Conservation (phyloP, 768 basidiomycete genomes). For the Psilocybe sp. region DNA sequence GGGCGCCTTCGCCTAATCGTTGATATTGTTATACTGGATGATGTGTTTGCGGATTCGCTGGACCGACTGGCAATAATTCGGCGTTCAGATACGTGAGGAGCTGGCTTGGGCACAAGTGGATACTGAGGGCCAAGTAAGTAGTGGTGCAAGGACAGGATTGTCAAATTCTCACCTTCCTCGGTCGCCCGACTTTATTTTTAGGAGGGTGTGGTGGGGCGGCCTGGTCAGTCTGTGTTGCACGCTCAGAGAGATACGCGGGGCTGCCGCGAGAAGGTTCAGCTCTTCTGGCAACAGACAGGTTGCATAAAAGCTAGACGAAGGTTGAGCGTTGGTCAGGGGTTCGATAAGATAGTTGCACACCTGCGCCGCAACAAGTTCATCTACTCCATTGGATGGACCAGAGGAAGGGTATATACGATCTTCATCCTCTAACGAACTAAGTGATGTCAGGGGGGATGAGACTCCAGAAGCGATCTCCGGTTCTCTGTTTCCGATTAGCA, state of each 20-base stretch:
- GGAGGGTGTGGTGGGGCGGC: constrained; percentile 15
- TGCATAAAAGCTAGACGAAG: constrained; percentile 24
- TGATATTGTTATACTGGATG: constrained; percentile 29
- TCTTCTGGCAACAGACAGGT: constrained; percentile 13
- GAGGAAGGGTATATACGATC: constrained; percentile 31
- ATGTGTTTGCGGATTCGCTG: constrained; percentile 22
- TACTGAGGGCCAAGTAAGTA: constrained; percentile 3
- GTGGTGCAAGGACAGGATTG: background rate
- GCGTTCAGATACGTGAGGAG: constrained; percentile 7
- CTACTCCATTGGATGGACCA: constrained; percentile 28
- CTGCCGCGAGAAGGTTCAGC: constrained; percentile 9
- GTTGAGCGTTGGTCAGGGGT: background rate
- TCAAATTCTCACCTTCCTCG: constrained; percentile 17
- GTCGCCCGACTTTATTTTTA: constrained; percentile 23
- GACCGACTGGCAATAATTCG: constrained; percentile 16
- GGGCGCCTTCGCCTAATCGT: constrained; percentile 36
- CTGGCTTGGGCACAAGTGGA: constrained; percentile 10
- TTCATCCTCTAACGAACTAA: constrained; percentile 68
- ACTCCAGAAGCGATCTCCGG: constrained; percentile 43
- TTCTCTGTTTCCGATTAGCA: constrained; percentile 25
- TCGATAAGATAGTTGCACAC: constrained; percentile 26
- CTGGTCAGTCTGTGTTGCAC: constrained; percentile 27
- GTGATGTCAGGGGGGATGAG: constrained; percentile 72
- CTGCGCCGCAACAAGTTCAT: constrained; percentile 61
- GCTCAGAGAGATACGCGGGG: constrained; percentile 21